These are phyloP conservation scores for Boechera retrofracta DNA, from an alignment of 345 rosid species.

Conservation along the genomic window DNA sequence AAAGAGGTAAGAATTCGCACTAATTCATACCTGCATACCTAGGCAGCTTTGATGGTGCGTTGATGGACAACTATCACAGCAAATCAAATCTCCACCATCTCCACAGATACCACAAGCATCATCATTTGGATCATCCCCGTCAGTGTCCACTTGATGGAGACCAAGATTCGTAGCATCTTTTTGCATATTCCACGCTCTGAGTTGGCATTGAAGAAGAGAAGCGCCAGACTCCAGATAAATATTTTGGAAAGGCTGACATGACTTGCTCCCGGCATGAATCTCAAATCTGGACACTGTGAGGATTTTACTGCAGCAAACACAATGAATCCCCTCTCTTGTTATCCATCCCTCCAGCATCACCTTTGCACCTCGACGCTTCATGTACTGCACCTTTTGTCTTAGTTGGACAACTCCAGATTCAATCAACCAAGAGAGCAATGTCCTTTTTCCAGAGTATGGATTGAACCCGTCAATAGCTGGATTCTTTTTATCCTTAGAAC, in stretches of 20 bases:
- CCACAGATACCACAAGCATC: constrained; percentile 98
- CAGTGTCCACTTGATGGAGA: constrained; percentile 61
- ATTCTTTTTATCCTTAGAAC: constrained; percentile 58
- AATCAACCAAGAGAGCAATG: constrained; percentile 90
- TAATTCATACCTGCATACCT: constrained; percentile 62
- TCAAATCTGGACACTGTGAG: constrained; percentile 74
- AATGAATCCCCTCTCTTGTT: constrained; percentile 80
- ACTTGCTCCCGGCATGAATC: constrained; percentile 93
- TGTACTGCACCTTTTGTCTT: constrained; percentile 75
- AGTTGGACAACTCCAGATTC: constrained; percentile 70
- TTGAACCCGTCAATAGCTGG: constrained; percentile 70
- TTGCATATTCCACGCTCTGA: constrained; percentile 83
- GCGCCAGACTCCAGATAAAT: constrained; percentile 78
- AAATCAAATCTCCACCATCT: constrained; percentile 96
- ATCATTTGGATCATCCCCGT: constrained; percentile 94
- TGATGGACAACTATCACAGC: constrained; percentile 97
- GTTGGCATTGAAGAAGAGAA: constrained; percentile 88
- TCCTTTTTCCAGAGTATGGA: constrained; percentile 78
- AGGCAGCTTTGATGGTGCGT: constrained; percentile 93
- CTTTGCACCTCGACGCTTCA: constrained; percentile 59
- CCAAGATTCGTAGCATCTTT: constrained; percentile 59
- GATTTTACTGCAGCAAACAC: constrained; percentile 89
- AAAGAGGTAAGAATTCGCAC: constrained; percentile 4
- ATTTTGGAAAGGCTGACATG: constrained; percentile 77
- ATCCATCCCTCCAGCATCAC: constrained; percentile 81